Conservation (phyloP, 1,139 yeast genomes). For the Diutina rugosa region DNA sequence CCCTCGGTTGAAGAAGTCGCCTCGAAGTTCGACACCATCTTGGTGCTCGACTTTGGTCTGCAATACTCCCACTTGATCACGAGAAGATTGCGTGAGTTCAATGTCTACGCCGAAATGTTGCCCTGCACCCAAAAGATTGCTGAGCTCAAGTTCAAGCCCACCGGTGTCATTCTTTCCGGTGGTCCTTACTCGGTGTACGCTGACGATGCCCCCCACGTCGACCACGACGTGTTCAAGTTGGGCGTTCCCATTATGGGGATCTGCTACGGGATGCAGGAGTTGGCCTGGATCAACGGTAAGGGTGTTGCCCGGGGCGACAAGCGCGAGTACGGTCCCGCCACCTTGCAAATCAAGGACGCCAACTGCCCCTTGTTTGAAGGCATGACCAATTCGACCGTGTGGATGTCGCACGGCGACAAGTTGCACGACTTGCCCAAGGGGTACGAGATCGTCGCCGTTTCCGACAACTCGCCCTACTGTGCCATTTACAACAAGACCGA, state of each 20-base stretch:
- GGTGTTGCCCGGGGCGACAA: constrained; percentile 95
- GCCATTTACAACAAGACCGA: constrained; percentile 73
- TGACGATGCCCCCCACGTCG: constrained; percentile 94
- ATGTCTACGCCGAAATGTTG: constrained; percentile 97
- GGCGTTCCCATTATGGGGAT: constrained; percentile 93
- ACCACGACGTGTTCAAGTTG: constrained; percentile 81
- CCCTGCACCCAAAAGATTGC: constrained; percentile 96
- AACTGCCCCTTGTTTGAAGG: constrained; percentile 68
- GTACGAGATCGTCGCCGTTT: constrained; percentile 79
- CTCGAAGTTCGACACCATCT: constrained; percentile 84
- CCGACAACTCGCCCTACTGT: constrained; percentile 91
- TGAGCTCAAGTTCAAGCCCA: constrained; percentile 89
- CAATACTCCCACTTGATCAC: constrained; percentile 96
- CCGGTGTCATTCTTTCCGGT: constrained; percentile 92
- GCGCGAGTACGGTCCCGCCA: constrained; percentile 97
- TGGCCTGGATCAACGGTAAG: constrained; percentile 96
- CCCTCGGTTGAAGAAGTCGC: constrained; percentile 36
- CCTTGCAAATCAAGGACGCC: constrained; percentile 60
- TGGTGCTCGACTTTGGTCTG: constrained; percentile 96
- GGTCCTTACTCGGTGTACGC: constrained; percentile 98
- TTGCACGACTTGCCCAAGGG: constrained; percentile 83
- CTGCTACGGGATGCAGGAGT: constrained; percentile 98
- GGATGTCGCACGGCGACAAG: constrained; percentile 99
- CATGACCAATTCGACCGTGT: constrained; percentile 86
- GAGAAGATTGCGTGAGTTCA: constrained; percentile 94